Conservation (phyloP, 441 rosid genomes). For the Arabidopsis hybrid region DNA sequence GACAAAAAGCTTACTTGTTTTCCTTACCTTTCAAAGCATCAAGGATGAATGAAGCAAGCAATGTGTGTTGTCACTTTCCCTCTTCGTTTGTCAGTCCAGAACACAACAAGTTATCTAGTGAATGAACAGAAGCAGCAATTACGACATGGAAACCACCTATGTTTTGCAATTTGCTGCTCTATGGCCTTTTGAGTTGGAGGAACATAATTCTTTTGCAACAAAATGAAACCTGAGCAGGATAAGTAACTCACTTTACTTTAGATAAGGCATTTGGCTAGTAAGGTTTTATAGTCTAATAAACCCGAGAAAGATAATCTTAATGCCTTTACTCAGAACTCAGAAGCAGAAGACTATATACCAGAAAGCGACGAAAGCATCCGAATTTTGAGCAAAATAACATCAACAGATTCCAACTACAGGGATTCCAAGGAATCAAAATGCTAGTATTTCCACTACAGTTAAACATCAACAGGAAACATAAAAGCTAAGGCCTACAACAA, state of each 20-base stretch:
- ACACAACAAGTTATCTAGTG: neutral
- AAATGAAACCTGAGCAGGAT: slow-evolving; percentile 9
- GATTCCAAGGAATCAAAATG: slow-evolving; percentile 40
- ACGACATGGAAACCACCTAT: neutral
- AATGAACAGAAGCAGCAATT: slow-evolving; percentile 9
- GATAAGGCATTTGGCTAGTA: neutral
- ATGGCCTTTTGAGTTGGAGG: slow-evolving; percentile 10
- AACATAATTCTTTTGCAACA: slow-evolving; percentile 16
- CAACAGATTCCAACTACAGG: slow-evolving; percentile 47
- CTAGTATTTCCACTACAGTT: slow-evolving; percentile 43
- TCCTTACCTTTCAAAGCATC: neutral
- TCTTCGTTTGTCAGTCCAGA: neutral
- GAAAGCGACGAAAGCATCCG: slow-evolving; percentile 9
- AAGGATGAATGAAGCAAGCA: slow-evolving; percentile 20
- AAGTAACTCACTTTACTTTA: neutral
- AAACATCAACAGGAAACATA: slow-evolving; percentile 48
- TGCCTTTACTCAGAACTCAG: slow-evolving; percentile 16
- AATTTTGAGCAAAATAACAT: slow-evolving; percentile 47
- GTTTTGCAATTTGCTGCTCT: neutral
- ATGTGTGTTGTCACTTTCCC: slow-evolving; percentile 10
- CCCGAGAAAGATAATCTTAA: neutral
- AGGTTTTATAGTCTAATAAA: too few relatives aligned
- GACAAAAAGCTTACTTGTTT: slow-evolving; percentile 2
- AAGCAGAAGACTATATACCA: slow-evolving; percentile 26
- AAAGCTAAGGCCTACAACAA: slow-evolving; percentile 48